A percentile compares a stretch with the other conserved stretches of the same genome.
Evolutionary conservation across 139 green algal species (phyloP).

Genomic region (Closterium sp.): DNA sequence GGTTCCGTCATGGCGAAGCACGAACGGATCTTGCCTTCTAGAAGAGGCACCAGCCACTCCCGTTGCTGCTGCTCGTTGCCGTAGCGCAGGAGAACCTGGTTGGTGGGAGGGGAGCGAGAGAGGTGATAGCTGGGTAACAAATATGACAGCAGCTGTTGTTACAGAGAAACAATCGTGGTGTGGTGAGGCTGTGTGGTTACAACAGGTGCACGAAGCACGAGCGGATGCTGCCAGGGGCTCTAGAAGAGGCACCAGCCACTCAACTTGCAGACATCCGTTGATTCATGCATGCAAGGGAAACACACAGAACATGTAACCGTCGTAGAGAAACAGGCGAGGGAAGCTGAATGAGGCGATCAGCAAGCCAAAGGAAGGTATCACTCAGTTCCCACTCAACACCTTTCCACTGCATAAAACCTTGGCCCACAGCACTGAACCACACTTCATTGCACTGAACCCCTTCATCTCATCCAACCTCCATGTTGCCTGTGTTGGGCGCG

Average conservation of each 20-base stretch:
- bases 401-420: background rate
- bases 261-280: too few relatives aligned
- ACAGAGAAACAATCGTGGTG: too few relatives aligned
- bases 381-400: background rate
- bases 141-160: too few relatives aligned
- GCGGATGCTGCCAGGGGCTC: too few relatives aligned
- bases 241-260: too few relatives aligned
- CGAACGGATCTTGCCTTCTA: constrained; percentile 77
- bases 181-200: too few relatives aligned
- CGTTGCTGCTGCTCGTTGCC: constrained; percentile 80
- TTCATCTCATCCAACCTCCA: constrained; percentile 85
- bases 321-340: background rate
- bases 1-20: constrained; percentile 99
- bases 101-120: background rate
- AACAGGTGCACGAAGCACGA: too few relatives aligned
- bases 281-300: background rate
- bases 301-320: background rate
- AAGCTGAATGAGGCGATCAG: too few relatives aligned
- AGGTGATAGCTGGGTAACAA: background rate
- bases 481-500: constrained; percentile 98
- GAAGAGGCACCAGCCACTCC: constrained; percentile 87
- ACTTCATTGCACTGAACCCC: background rate
- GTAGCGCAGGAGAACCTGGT: constrained; percentile 72
- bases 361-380: too few relatives aligned
- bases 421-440: background rate